These are phyloP conservation scores for Gamsiella multidivaricata DNA, from an alignment of 192 early-diverging fungal genomes.

Conservation along the genomic window DNA sequence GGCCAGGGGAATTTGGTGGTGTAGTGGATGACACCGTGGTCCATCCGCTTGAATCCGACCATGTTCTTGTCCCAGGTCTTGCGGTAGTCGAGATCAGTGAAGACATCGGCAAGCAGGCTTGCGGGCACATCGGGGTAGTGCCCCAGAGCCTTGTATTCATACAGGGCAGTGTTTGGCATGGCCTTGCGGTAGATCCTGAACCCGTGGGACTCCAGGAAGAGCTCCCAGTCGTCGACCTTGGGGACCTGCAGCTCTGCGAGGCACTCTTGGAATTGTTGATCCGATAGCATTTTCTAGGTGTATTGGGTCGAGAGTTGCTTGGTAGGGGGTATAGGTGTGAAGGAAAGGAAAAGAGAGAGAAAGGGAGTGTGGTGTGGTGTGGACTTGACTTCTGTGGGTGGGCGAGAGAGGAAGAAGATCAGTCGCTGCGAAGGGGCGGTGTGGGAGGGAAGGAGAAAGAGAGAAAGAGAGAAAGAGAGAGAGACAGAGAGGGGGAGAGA, in stretches of 20 bases:
- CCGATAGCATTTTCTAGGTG: conserved; percentile 47
- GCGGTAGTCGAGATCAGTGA: conserved; percentile 63
- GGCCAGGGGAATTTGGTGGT: conserved; percentile 66
- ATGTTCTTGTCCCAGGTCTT: conserved; percentile 67
- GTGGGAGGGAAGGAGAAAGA: neutral
- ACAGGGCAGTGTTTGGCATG: conserved; percentile 53
- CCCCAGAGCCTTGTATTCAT: conserved; percentile 62
- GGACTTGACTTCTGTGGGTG: neutral
- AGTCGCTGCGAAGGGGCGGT: too few relatives aligned
- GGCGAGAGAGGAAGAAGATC: neutral
- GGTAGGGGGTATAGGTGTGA: neutral
- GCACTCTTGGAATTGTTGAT: conserved; percentile 51
- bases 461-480: neutral
- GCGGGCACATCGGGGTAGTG: conserved; percentile 57
- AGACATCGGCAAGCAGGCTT: conserved; percentile 58
- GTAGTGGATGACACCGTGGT: conserved; percentile 55
- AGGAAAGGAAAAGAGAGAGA: neutral
- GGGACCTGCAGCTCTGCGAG: conserved; percentile 37
- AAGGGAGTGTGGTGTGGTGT: neutral
- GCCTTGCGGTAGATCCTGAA: conserved; percentile 57
- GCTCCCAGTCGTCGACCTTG: conserved; percentile 52
- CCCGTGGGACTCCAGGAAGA: conserved; percentile 52
- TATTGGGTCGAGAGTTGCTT: too few relatives aligned
- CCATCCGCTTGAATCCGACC: conserved; percentile 53
- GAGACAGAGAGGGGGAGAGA: conserved; percentile 1